phyloP scores from a whole-genome alignment of 768 basidiomycete species.

The Auriscalpium orientale region DNA sequence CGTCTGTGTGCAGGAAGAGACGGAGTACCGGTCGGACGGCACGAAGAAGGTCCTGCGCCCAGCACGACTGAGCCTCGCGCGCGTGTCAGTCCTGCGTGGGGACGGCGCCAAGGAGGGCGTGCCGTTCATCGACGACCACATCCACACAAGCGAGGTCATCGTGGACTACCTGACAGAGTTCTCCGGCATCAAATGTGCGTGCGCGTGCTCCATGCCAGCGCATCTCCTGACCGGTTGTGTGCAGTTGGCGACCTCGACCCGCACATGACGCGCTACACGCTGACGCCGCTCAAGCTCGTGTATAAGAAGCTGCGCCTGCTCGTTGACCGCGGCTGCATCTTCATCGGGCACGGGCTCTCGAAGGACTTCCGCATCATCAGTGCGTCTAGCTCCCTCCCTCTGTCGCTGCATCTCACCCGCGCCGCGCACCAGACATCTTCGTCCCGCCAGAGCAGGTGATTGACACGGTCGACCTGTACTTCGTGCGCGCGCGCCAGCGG shows the following conservation, averaged over 20 bases:
- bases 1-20: conserved; percentile 64
- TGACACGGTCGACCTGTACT: conserved; percentile 97
- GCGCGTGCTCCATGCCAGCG: background rate
- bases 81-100: conserved; percentile 90
- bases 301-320: conserved; percentile 94
- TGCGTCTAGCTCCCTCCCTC: conserved; percentile 31
- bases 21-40: conserved; percentile 91
- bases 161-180: conserved; percentile 97
- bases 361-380: conserved; percentile 99
- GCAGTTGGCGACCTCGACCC: conserved; percentile 92
- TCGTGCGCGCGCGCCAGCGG: conserved; percentile 69
- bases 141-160: conserved; percentile 90
- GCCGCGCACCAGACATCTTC: conserved; percentile 64
- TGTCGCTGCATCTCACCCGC: background rate
- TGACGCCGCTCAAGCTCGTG: conserved; percentile 94
- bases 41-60: conserved; percentile 90
- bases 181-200: conserved; percentile 88
- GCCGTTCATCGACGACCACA: conserved; percentile 98
- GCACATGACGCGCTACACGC: conserved; percentile 69
- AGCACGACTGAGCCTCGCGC: conserved; percentile 83
- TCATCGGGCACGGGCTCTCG: conserved; percentile 93
- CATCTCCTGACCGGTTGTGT: background rate
- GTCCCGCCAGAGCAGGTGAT: conserved; percentile 94
- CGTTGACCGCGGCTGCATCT: conserved; percentile 92
- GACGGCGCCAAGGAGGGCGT: conserved; percentile 70